A percentile compares a stretch with the other conserved stretches of the same genome.
Evolutionary conservation across 148 eudicot genomes (phyloP).

Genomic region (Camellia granthamiana): DNA sequence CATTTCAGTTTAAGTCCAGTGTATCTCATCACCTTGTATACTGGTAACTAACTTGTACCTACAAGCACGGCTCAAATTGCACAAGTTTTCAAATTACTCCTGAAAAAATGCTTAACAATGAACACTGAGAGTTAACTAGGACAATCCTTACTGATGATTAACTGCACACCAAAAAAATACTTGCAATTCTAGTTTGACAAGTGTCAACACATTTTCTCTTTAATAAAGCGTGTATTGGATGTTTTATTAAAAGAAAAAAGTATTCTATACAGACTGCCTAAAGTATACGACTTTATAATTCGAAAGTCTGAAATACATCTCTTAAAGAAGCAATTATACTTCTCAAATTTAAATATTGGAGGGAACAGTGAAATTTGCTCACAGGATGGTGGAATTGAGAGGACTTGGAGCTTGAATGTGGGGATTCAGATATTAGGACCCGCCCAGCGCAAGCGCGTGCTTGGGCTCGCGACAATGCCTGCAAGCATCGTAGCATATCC

Average conservation of each 20-base stretch:
- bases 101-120: background rate
- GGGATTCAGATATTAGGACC: slow-evolving; percentile 38
- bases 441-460: slow-evolving; percentile 60
- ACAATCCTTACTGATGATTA: background rate
- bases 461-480: slow-evolving; percentile 66
- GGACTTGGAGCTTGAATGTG: slow-evolving; percentile 49
- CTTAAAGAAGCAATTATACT: background rate
- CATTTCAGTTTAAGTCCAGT: background rate
- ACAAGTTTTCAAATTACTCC: background rate
- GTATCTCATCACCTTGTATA: background rate
- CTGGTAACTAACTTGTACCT: background rate
- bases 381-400: slow-evolving; percentile 44
- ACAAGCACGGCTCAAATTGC: background rate
- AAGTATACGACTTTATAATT: background rate
- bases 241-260: background rate
- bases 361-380: slow-evolving; percentile 25
- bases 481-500: slow-evolving; percentile 56
- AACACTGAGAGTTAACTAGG: background rate
- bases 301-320: background rate
- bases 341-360: slow-evolving; percentile 11
- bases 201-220: background rate
- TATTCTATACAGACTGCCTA: background rate
- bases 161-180: background rate
- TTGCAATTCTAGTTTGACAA: background rate
- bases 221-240: background rate